These are phyloP conservation scores for Kwoniella sp. DNA, from an alignment of 768 basidiomycete genomes.

Conservation along the genomic window DNA sequence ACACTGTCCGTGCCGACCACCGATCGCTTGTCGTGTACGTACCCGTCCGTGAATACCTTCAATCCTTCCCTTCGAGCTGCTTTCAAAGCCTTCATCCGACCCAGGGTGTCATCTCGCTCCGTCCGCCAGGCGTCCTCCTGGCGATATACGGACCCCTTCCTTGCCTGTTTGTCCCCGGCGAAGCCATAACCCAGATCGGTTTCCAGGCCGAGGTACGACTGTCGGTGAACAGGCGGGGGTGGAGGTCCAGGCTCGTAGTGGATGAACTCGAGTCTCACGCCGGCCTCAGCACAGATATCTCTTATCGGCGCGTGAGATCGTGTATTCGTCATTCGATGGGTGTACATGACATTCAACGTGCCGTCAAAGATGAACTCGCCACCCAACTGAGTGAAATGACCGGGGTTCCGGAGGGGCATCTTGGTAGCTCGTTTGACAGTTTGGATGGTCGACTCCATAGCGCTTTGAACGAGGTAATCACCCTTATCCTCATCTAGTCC, in stretches of 20 bases:
- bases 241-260: conserved; percentile 49
- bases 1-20: conserved; percentile 16
- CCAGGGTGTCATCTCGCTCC: conserved; percentile 56
- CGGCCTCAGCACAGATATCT: conserved; percentile 69
- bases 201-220: conserved; percentile 12
- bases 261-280: conserved; percentile 54
- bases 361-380: conserved; percentile 78
- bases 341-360: conserved; percentile 70
- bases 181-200: not conserved
- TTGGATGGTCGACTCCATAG: conserved; percentile 70
- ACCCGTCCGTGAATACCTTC: not conserved
- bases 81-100: conserved; percentile 54
- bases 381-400: conserved; percentile 69
- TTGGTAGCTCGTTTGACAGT: conserved; percentile 61
- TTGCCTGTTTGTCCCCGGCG: conserved; percentile 19
- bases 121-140: conserved; percentile 56
- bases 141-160: conserved; percentile 14
- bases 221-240: conserved; percentile 45
- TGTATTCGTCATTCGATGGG: conserved; percentile 80
- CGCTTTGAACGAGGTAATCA: conserved; percentile 68
- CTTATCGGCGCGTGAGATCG: conserved; percentile 74
- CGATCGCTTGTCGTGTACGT: conserved; percentile 8
- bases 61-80: conserved; percentile 43
- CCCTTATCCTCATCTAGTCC: conserved; percentile 61
- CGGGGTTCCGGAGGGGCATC: conserved; percentile 69